Evolutionary conservation across 2,329 filamentous ascomycete species (phyloP).

Genomic region (Nothopassalora personata): DNA sequence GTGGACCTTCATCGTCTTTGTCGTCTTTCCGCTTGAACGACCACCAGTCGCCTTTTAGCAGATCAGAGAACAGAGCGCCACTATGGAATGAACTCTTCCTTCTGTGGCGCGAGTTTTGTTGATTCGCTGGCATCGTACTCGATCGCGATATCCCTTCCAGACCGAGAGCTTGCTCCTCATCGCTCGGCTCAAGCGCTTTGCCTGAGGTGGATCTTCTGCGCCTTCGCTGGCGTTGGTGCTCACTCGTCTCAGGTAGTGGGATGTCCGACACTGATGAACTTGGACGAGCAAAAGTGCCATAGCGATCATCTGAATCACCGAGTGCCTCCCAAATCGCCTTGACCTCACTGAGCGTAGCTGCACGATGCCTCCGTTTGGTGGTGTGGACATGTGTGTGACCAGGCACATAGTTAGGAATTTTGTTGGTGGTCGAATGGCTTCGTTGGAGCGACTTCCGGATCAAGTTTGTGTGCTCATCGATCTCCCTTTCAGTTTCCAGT

Average conservation of each 20-base stretch:
- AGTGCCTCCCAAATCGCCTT: slow-evolving; percentile 31
- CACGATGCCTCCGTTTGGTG: slow-evolving; percentile 25
- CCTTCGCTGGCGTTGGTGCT: slow-evolving; percentile 11
- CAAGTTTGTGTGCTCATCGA: slow-evolving; percentile 20
- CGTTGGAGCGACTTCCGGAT: slow-evolving; percentile 16
- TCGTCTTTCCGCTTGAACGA: slow-evolving; percentile 18
- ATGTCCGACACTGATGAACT: slow-evolving; percentile 9
- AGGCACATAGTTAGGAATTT: slow-evolving; percentile 6
- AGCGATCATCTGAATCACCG: slow-evolving; percentile 23
- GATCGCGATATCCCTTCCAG: slow-evolving; percentile 13
- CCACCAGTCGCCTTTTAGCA: slow-evolving; percentile 30
- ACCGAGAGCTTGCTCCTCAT: slow-evolving; percentile 5
- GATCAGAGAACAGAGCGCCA: slow-evolving; percentile 29
- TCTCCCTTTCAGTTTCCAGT: slow-evolving; percentile 12
- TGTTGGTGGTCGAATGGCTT: slow-evolving; percentile 14
- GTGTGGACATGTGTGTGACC: slow-evolving; percentile 13
- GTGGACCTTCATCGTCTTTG: slow-evolving; percentile 10
- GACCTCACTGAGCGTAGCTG: slow-evolving; percentile 31
- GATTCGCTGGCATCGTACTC: slow-evolving; percentile 18
- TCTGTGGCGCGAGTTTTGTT: slow-evolving; percentile 6
- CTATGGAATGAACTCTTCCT: slow-evolving; percentile 22
- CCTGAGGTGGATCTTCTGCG: slow-evolving; percentile 21
- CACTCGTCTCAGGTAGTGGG: slow-evolving; percentile 10
- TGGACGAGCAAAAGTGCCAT: slow-evolving; percentile 23
- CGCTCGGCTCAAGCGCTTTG: slow-evolving; percentile 9